Base-by-base conservation (phyloP, 345 rosid genomes). In the Brassica rapa region DNA sequence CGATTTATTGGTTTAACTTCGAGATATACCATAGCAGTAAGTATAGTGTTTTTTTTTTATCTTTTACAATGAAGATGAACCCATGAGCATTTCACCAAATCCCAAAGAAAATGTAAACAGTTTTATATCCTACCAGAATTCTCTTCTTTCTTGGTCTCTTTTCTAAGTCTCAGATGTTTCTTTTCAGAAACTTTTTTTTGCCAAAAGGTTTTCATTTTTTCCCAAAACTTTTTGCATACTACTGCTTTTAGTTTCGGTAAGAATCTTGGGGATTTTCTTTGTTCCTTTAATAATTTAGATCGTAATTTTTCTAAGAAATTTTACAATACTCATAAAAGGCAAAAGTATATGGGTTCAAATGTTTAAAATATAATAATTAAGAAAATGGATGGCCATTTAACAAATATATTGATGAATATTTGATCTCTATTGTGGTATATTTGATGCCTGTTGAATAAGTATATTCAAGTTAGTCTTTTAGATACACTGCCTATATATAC, bases 401-500 rank as follows among this genome's bases (percentile, higher is more conserved):
- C 4, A 51, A 33, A 70, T 29, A 39, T 27, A 63, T 56, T 39
- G 61, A 63, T 39, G 25, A 70, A 27, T 24, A 23, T 71, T 7
- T 8, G 55, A 23, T 65, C 62, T 41, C 9, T 63, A 10, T 43
- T 56, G 27, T 25, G 72, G 68, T 56, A 65, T 71, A 66, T 56
- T 41, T 72, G 51, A 78, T 41, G 70, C 72, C 68, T 29, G 69
- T 72, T 79, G 57, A 60, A 78, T 72, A 41, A 14, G 55, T 70
- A 78, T 78, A 71, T 65, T 71, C 62, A 72, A 43, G 27, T 39
- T n/a, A 53, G 32, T 33, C 65, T 63, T 51, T 37, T 14, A 62
- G 60, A 64, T 70, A 37, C 76, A 11, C 49, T 24, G 51, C 67
- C 59, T 56, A 41, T 71, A 41, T 56, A 71, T 76, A 39, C 62